These are phyloP conservation scores for Hymenoscyphus linearis DNA, from an alignment of 2,329 filamentous ascomycete species.

Conservation along the genomic window DNA sequence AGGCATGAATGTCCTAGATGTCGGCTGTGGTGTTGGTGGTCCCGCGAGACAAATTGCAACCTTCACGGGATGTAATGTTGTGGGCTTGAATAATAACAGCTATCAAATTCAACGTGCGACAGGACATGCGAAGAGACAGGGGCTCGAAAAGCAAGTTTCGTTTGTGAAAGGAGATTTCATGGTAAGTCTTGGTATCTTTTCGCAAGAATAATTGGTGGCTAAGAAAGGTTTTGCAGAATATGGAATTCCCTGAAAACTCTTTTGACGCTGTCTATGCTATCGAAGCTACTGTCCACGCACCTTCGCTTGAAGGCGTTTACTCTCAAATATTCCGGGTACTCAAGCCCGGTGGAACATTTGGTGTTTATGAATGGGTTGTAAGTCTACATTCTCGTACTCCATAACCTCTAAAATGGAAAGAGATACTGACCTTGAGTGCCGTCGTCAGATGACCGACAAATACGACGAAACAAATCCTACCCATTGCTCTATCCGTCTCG, in stretches of 20 bases:
- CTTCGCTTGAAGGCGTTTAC: conserved; percentile 86
- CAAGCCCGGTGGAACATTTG: conserved; percentile 92
- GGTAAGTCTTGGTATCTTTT: conserved; percentile 37
- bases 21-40: conserved; percentile 94
- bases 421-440: too few relatives aligned
- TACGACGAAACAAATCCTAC: conserved; percentile 85
- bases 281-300: conserved; percentile 93
- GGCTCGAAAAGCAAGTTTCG: conserved; percentile 69
- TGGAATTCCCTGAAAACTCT: conserved; percentile 85
- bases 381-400: too few relatives aligned
- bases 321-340: conserved; percentile 90
- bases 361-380: conserved; percentile 91
- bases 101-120: conserved; percentile 97
- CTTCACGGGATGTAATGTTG: conserved; percentile 84
- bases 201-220: not conserved
- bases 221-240: conserved; percentile 53
- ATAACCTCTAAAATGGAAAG: too few relatives aligned
- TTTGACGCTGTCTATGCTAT: conserved; percentile 98
- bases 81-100: conserved; percentile 97
- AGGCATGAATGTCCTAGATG: conserved; percentile 86
- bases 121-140: conserved; percentile 75
- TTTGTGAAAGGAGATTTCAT: conserved; percentile 98
- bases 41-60: conserved; percentile 94
- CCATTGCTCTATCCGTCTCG: conserved; percentile 86
- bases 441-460: conserved; percentile 70